Base-by-base conservation (phyloP, 257 asterid species). In the Lavandula angustifolia region DNA sequence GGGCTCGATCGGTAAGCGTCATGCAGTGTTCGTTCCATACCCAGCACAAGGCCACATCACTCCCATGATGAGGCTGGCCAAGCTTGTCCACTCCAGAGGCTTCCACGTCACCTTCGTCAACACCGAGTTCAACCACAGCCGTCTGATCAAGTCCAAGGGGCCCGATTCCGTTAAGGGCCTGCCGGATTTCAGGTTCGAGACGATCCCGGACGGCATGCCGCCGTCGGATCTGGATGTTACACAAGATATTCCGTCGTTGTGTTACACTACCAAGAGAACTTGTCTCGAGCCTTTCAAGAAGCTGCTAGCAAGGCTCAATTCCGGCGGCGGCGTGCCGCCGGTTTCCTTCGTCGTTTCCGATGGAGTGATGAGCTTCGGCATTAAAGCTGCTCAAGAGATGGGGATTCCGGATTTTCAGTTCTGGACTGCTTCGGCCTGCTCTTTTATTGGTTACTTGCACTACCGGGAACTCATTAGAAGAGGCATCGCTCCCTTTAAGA, bases 121-220 rank as follows among this genome's bases (percentile, higher is more conserved):
- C 68, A 75, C 79, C 8, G 79, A 75, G 54, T 74, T 62, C 70
- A 74, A 74, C 59, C 79, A 74, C 68, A 53, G 55, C 32, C 79
- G 79, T 0, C 60, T 75, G 29, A n/a, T 69, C 66, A 60, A 69
- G 7, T 64, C 79, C 14, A 69, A 64, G 31, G 76, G 79, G 1
- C 47, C 42, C 1, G 66, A 58, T 0, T 75, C 76, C 69, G 67
- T 75, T 3, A 8, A 34, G 35, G 74, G 75, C 50, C 67, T 75
- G 54, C 51, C 49, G 0, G 64, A 74, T 27, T 74, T 74, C 64
- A 43, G 9, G 41, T 75, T 75, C 32, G 75, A 69, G 49, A 58
- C 79, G 1, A 69, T 75, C 52, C 17, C 79, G 0, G 79, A 75
- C 3, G 79, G 79, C 47, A 37, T 69, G 52, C 79, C 79, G 1